Evolutionary conservation across 1,284 basidiomycete genomes (phyloP).

Genomic region (Microbotryum intermedium): DNA sequence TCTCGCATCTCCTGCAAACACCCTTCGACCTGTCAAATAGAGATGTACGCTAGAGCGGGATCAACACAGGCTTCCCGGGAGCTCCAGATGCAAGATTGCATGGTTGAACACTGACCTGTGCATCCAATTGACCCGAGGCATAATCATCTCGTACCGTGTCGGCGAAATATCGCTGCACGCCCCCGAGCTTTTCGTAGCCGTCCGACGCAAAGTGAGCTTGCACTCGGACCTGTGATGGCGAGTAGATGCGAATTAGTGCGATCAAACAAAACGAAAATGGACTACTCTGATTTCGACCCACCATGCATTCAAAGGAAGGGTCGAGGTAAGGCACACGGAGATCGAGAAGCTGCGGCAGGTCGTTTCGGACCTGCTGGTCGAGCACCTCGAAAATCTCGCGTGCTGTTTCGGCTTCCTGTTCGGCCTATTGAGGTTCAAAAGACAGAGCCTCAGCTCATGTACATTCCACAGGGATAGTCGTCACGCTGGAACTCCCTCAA

Average conservation of each 20-base stretch:
- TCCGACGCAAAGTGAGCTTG: conserved; percentile 26
- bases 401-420: conserved; percentile 88
- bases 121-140: conserved; percentile 89
- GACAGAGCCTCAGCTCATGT: not conserved
- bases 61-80: not conserved
- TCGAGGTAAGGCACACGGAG: conserved; percentile 95
- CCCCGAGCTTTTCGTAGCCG: conserved; percentile 93
- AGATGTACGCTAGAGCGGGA: not conserved
- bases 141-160: conserved; percentile 92
- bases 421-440: conserved; percentile 50
- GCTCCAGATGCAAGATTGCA: conserved; percentile 6
- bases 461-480: not conserved
- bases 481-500: not conserved
- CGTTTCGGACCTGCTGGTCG: conserved; percentile 82
- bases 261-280: not conserved
- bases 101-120: conserved; percentile 53
- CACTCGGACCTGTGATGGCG: not conserved
- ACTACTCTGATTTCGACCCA: conserved; percentile 76
- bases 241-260: too few species aligned
- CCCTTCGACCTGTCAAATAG: conserved; percentile 58
- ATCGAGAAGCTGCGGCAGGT: conserved; percentile 86
- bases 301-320: conserved; percentile 96
- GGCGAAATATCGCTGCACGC: conserved; percentile 90
- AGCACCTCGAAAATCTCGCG: conserved; percentile 88
- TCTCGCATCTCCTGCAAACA: conserved; percentile 95